A percentile compares a stretch with the other conserved stretches of the same genome.
Evolutionary conservation across 371 early-diverging fungal species (phyloP).

Genomic region (Mortierella sp.): DNA sequence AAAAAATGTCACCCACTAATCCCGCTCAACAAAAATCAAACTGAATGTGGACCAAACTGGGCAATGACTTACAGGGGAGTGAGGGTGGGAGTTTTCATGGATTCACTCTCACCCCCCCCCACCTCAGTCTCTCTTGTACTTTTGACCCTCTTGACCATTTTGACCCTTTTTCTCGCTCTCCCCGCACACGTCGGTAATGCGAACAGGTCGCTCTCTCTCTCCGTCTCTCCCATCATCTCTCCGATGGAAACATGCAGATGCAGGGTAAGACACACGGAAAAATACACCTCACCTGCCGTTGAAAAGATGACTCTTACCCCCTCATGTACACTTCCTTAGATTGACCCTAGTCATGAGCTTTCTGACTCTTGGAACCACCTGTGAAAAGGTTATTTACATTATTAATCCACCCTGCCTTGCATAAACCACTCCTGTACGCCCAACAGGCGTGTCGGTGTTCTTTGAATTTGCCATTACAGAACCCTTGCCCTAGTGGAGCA

Average conservation of each 20-base stretch:
- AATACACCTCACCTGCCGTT: too few relatives aligned
- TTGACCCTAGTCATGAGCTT: neutral
- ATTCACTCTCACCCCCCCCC: neutral
- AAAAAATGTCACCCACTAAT: too few relatives aligned
- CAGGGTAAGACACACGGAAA: neutral
- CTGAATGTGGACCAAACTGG: neutral
- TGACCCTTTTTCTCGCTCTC: neutral
- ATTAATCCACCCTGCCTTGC: neutral
- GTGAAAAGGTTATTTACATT: neutral
- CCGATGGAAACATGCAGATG: neutral
- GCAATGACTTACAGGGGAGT: neutral
- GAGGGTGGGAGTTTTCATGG: conserved; percentile 7
- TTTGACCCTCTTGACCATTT: neutral
- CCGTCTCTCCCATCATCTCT: neutral
- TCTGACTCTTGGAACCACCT: neutral
- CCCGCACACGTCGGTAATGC: neutral
- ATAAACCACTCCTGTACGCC: conserved; percentile 6
- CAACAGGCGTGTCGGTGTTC: too few relatives aligned
- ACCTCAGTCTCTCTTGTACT: neutral
- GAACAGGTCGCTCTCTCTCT: neutral
- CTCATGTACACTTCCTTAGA: neutral
- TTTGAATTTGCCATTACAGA: too few relatives aligned
- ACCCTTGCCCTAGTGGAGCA: too few relatives aligned
- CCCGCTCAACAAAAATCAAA: neutral
- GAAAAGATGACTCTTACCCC: neutral